A percentile compares a stretch with the other conserved stretches of the same genome.
These are phyloP conservation scores for Leccinum olivaceopallidum DNA, from an alignment of 768 basidiomycete species.

Conservation along the genomic window DNA sequence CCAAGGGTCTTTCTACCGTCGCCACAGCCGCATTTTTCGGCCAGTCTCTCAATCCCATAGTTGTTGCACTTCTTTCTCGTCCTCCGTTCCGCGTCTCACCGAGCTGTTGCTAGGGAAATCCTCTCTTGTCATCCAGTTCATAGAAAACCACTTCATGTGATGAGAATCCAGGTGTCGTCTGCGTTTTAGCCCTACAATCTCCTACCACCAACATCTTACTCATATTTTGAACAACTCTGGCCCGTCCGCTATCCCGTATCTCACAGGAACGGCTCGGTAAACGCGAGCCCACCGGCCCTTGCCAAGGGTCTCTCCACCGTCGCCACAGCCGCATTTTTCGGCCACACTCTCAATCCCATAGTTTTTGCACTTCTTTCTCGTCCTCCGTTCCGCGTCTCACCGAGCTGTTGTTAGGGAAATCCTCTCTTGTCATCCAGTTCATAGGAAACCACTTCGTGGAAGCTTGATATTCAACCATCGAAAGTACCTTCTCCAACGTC, in stretches of 20 bases:
- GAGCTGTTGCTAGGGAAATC: too few species aligned
- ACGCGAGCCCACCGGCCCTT: constrained; percentile 16
- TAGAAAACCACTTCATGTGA: too few species aligned
- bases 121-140: too few species aligned
- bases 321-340: constrained; percentile 27
- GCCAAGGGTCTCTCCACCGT: constrained; percentile 10
- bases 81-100: too few species aligned
- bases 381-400: constrained; percentile 15
- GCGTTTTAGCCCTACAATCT: constrained; percentile 2
- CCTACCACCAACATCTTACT: constrained; percentile 1
- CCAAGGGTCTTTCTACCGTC: too few species aligned
- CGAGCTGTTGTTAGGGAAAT: constrained; percentile 68
- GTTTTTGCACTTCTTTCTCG: constrained; percentile 14
- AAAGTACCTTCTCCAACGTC: constrained; percentile 60
- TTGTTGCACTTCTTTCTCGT: too few species aligned
- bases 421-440: constrained; percentile 90
- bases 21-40: too few species aligned
- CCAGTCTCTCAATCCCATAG: too few species aligned
- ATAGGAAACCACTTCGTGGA: constrained; percentile 92
- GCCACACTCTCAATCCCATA: constrained; percentile 12
- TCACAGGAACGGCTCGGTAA: constrained; percentile 34
- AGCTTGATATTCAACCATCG: constrained; percentile 94
- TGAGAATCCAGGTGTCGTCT: too few species aligned
- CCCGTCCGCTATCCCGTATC: constrained; percentile 10
- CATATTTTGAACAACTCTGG: constrained; percentile 17